phyloP scores from a whole-genome alignment of 352 stramenopile genomes.

The Globisporangium recalcitrans region DNA sequence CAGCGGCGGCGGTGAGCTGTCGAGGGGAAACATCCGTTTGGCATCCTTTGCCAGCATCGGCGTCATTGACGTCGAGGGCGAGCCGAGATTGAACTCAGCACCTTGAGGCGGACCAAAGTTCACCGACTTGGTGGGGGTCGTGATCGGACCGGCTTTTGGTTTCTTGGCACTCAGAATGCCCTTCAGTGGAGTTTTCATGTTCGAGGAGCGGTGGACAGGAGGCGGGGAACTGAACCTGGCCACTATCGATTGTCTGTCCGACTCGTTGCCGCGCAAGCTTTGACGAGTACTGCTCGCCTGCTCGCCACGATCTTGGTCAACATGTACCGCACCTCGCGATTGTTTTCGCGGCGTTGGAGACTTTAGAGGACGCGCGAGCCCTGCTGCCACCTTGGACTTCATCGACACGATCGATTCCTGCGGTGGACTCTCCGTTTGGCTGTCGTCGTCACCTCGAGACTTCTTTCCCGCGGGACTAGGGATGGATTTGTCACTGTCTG shows the following conservation, averaged over 20 bases:
- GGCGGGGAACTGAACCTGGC: constrained; percentile 15
- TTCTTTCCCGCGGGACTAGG: constrained; percentile 11
- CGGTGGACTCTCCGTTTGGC: constrained; percentile 13
- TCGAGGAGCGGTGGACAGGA: constrained; percentile 11
- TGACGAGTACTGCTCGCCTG: neutral
- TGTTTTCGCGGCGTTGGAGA: constrained; percentile 17
- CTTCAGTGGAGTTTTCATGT: constrained; percentile 51
- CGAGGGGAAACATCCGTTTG: constrained; percentile 57
- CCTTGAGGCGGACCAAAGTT: constrained; percentile 79
- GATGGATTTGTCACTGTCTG: constrained; percentile 4
- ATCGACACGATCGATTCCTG: constrained; percentile 10
- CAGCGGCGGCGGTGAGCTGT: constrained; percentile 21
- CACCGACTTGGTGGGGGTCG: constrained; percentile 76
- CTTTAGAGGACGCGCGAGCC: constrained; percentile 18
- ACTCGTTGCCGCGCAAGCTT: neutral
- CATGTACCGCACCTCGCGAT: neutral
- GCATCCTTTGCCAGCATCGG: constrained; percentile 63
- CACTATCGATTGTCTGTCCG: constrained; percentile 8
- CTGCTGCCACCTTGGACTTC: constrained; percentile 7
- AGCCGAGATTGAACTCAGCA: constrained; percentile 75
- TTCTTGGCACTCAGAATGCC: constrained; percentile 78
- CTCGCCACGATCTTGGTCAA: neutral
- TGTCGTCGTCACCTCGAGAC: constrained; percentile 3
- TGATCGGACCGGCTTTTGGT: constrained; percentile 24
- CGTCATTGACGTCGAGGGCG: constrained; percentile 84